Conservation (phyloP, 78 protist species). For the Dictyostelium brefeldianum region DNA sequence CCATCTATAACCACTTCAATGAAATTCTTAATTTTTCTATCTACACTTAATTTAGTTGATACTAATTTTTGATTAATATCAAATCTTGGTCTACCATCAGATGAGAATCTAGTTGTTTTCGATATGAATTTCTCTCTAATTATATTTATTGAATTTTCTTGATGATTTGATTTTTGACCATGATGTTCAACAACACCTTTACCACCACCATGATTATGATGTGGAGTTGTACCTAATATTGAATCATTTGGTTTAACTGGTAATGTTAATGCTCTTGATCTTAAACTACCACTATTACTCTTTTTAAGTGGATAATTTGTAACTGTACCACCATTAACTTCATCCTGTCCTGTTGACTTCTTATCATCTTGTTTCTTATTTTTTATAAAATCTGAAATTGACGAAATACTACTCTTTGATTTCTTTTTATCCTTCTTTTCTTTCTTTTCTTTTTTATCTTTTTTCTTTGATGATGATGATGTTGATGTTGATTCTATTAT, state of each 20-base stretch:
- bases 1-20: neutral
- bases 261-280: slow-evolving; percentile 74
- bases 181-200: too few relatives aligned
- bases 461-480: neutral
- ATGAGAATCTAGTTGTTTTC: slow-evolving; percentile 33
- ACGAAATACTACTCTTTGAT: neutral
- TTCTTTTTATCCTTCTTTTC: neutral
- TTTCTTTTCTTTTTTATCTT: slow-evolving; percentile 21
- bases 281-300: neutral
- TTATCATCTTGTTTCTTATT: neutral
- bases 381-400: neutral
- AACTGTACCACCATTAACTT: neutral
- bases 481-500: neutral
- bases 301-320: neutral
- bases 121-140: slow-evolving; percentile 29
- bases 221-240: slow-evolving; percentile 9
- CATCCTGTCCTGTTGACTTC: neutral
- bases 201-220: neutral
- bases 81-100: slow-evolving; percentile 68
- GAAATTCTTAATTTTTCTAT: slow-evolving; percentile 20
- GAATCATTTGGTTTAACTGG: slow-evolving; percentile 80
- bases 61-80: slow-evolving; percentile 69
- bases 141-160: slow-evolving; percentile 3
- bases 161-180: neutral
- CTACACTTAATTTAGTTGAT: slow-evolving; percentile 43